Evolutionary conservation across 2,329 filamentous ascomycete genomes (phyloP).

Genomic region (Pyrenochaeta sp.): DNA sequence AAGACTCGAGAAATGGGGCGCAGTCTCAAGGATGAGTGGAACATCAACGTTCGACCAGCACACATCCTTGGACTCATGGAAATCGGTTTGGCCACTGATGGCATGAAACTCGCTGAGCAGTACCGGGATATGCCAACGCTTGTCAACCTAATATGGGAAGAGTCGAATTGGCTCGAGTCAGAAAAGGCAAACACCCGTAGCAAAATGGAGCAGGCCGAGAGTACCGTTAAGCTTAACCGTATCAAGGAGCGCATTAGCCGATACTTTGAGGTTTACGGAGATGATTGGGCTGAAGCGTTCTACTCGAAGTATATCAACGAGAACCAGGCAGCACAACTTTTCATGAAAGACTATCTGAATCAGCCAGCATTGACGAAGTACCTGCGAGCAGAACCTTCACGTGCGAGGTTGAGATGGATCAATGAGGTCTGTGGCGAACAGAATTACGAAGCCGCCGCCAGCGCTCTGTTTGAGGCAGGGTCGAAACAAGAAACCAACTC

Average conservation of each 20-base stretch:
- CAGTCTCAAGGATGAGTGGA: conserved; percentile 55
- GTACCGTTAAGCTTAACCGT: conserved; percentile 53
- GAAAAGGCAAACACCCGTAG: conserved; percentile 38
- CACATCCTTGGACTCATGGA: conserved; percentile 53
- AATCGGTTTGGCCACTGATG: conserved; percentile 65
- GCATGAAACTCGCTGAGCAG: conserved; percentile 69
- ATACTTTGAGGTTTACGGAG: conserved; percentile 71
- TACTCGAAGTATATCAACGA: conserved; percentile 80
- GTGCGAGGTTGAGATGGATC: conserved; percentile 90
- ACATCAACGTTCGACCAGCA: conserved; percentile 49
- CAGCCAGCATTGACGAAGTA: conserved; percentile 79
- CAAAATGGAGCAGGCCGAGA: conserved; percentile 48
- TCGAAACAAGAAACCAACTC: conserved; percentile 76
- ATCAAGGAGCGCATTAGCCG: conserved; percentile 53
- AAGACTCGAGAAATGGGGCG: conserved; percentile 59
- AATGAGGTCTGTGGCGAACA: conserved; percentile 84
- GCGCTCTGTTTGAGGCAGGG: conserved; percentile 75
- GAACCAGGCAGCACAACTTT: conserved; percentile 55
- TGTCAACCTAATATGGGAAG: conserved; percentile 60
- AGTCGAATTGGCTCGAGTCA: conserved; percentile 52
- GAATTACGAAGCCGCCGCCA: conserved; percentile 76
- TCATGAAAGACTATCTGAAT: conserved; percentile 74
- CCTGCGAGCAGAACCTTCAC: conserved; percentile 73
- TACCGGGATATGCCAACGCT: conserved; percentile 70
- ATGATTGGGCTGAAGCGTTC: conserved; percentile 76